Evolutionary conservation across 2,329 filamentous ascomycete genomes (phyloP).

Genomic region (Helotiales sp.): DNA sequence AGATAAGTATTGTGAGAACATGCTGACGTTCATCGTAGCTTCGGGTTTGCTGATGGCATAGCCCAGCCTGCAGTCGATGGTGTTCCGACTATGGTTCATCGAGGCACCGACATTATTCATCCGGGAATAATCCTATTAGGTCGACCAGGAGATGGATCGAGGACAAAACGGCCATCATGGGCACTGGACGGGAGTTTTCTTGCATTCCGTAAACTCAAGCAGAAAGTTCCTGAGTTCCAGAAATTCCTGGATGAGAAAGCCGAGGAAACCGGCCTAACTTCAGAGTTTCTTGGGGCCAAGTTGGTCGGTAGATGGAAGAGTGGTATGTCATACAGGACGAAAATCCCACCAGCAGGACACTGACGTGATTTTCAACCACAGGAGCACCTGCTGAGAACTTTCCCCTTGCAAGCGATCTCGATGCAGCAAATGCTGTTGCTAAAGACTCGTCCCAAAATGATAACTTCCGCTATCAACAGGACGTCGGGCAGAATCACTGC

Average conservation of each 20-base stretch:
- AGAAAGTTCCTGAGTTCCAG: conserved; percentile 52
- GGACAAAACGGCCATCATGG: conserved; percentile 44
- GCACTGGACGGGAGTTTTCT: conserved; percentile 52
- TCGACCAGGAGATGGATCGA: conserved; percentile 44
- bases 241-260: conserved; percentile 43
- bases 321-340: conserved; percentile 6
- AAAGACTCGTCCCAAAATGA: not conserved
- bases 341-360: not conserved
- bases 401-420: conserved; percentile 41
- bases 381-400: conserved; percentile 45
- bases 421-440: conserved; percentile 33
- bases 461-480: conserved; percentile 23
- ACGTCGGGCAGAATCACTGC: conserved; percentile 44
- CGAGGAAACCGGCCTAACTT: conserved; percentile 39
- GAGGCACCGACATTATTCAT: conserved; percentile 40
- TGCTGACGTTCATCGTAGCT: conserved; percentile 38
- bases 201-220: conserved; percentile 50
- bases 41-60: conserved; percentile 51
- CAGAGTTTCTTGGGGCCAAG: conserved; percentile 49
- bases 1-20: no score
- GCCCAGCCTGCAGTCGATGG: conserved; percentile 48
- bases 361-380: conserved; percentile 20
- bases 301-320: conserved; percentile 52
- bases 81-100: conserved; percentile 41
- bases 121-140: conserved; percentile 47